Base-by-base conservation (phyloP, 495 filamentous ascomycete genomes). In the Halenospora varia region DNA sequence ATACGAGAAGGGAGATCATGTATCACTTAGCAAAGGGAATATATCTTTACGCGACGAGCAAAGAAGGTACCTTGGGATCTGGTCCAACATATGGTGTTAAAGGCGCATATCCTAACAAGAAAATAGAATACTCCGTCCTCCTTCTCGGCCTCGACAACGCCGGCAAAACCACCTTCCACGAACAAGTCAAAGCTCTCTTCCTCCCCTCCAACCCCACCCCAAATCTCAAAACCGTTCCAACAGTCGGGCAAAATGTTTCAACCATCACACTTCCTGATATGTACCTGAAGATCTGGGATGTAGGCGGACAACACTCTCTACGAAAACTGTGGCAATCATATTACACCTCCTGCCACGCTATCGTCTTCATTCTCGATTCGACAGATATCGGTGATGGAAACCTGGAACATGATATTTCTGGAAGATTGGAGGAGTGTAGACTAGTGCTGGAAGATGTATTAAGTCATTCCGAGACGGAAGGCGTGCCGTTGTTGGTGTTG, bases 201-300 rank as follows among this genome's bases (percentile, higher is more conserved):
- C 80, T 86, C 55, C 84, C 88, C 35, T 79, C 81, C 56, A 77
- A 80, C 63, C 77, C 82, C 55, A 70, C 81, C 52, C 71, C 80
- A 8, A 81, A 76, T 70, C 74, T 73, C 58, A 84, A 80, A 74
- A 98, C 94, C 45, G 95, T 97, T 26, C 94, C 94, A 15, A 98
- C 94, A 15, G 94, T 98, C 67, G 94, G 94, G 55, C 94, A 98
- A 68, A 98, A 97, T 73, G 93, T 97, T 62, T 84, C 90, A 35
- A 91, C 90, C 44, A 89, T 98, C 69, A 80, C 84, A 1, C 77
- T 97, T 10, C 85, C 88, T 1, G 89, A 95, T 65, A 89, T 96
- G 84, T 96, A 97, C 76, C 80, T 98, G 65, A 96, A 96, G 78
- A 88, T 98, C 68, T 98, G 94, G 94, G 94, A 98, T 71, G 89